A percentile compares a stretch with the other conserved stretches of the same genome.
Conservation (phyloP, 139 green algal genomes). For the Volvox reticuliferus region DNA sequence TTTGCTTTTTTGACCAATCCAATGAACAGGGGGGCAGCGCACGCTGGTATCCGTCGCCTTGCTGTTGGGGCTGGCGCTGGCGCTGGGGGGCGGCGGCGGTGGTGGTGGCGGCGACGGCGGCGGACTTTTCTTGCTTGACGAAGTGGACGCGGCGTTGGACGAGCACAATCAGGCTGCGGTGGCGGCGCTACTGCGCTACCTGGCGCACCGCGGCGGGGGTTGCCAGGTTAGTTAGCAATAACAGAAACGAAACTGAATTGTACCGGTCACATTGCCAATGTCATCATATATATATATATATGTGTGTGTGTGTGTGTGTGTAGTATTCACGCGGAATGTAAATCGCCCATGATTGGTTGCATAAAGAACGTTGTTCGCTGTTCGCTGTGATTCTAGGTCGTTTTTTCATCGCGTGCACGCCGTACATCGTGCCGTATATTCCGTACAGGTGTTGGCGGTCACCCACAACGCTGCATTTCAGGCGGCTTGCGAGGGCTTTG, state of each 20-base stretch:
- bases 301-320: no score
- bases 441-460: constrained; percentile 63
- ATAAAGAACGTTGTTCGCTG: no score
- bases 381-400: no score
- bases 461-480: constrained; percentile 65
- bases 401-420: no score
- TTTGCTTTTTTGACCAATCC: no score
- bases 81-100: neutral
- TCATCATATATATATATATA: no score
- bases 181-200: constrained; percentile 37
- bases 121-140: constrained; percentile 64
- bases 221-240: neutral
- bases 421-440: neutral
- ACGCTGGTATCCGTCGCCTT: constrained; percentile 73
- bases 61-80: constrained; percentile 63
- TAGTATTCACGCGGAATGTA: no score
- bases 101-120: neutral
- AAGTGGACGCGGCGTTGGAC: constrained; percentile 77
- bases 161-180: constrained; percentile 69
- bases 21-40: constrained; percentile 58
- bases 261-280: no score
- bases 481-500: constrained; percentile 45
- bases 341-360: no score
- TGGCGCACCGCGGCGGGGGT: constrained; percentile 5
- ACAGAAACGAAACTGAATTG: no score